Evolutionary conservation across 345 rosid genomes (phyloP).

Genomic region (Corchorus olitorius): DNA sequence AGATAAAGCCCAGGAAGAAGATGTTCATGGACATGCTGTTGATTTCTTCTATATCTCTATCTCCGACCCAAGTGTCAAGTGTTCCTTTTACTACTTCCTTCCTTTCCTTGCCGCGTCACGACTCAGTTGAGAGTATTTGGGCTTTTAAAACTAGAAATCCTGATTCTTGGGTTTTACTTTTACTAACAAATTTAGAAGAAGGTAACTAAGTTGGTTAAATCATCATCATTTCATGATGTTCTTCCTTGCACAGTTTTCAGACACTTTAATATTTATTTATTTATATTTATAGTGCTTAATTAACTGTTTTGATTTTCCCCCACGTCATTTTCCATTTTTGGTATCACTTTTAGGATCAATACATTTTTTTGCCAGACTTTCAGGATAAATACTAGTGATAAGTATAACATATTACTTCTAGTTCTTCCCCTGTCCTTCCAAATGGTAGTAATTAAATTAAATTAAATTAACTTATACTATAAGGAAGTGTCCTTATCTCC

Average conservation of each 20-base stretch:
- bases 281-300: no score
- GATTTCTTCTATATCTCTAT: neutral
- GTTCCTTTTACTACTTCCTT: neutral
- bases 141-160: neutral
- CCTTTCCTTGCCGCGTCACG: neutral
- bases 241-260: neutral
- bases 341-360: no score
- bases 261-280: neutral
- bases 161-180: no score
- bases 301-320: neutral
- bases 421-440: no score
- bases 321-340: neutral
- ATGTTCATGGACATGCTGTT: conserved; percentile 25
- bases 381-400: no score
- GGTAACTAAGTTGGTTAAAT: neutral
- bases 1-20: conserved; percentile 21
- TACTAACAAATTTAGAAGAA: no score
- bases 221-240: neutral
- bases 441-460: no score
- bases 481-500: no score
- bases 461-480: no score
- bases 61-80: neutral
- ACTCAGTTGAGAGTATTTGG: neutral
- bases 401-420: no score
- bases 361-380: no score